Evolutionary conservation across 1,284 basidiomycete genomes (phyloP).

Genomic region (Apiotrichum sp.): DNA sequence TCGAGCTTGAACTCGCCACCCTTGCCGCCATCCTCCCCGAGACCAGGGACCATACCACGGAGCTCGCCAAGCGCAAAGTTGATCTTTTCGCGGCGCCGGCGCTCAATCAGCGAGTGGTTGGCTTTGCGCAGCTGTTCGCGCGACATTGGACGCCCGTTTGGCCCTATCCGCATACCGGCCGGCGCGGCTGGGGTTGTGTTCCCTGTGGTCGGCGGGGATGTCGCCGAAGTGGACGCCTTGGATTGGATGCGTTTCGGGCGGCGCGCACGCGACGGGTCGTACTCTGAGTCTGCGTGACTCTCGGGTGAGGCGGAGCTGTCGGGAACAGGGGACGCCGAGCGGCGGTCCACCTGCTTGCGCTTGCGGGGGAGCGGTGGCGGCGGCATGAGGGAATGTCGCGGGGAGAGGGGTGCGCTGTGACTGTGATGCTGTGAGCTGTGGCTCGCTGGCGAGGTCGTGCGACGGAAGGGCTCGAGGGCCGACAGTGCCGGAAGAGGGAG

Average conservation of each 20-base stretch:
- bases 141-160: slow-evolving; percentile 25
- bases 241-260: slow-evolving; percentile 3
- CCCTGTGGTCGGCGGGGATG: not conserved
- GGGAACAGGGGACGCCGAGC: not conserved
- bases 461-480: no score
- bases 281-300: slow-evolving; percentile 24
- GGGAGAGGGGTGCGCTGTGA: no score
- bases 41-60: slow-evolving; percentile 44
- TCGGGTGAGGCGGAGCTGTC: slow-evolving; percentile 19
- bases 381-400: slow-evolving; percentile 9
- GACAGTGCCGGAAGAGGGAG: no score
- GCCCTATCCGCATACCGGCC: not conserved
- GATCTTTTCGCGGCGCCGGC: slow-evolving; percentile 46
- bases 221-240: not conserved
- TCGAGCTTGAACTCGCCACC: slow-evolving; percentile 48
- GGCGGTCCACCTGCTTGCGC: slow-evolving; percentile 13
- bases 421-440: no score
- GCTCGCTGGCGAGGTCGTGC: no score
- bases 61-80: slow-evolving; percentile 42
- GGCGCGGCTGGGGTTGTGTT: not conserved
- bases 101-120: slow-evolving; percentile 45
- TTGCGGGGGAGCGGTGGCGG: slow-evolving; percentile 23
- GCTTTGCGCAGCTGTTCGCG: slow-evolving; percentile 43
- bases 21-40: slow-evolving; percentile 38
- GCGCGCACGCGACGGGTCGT: slow-evolving; percentile 13